Conservation (phyloP, 2,329 filamentous ascomycete species). For the Diaporthe citrichinensis region DNA sequence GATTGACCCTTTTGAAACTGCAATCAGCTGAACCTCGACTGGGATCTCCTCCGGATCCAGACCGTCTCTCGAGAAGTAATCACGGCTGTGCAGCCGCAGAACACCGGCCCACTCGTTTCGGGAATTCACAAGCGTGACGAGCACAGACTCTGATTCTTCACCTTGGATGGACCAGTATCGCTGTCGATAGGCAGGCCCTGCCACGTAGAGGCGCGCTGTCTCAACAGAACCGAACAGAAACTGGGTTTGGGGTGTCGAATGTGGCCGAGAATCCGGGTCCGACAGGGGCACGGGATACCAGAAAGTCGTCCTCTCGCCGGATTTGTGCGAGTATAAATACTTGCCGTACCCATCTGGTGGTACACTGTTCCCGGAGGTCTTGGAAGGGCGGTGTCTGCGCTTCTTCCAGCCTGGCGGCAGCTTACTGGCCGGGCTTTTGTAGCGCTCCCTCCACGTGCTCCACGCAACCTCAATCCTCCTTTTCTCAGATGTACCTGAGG, state of each 20-base stretch:
- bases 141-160: neutral
- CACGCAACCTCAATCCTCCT: neutral
- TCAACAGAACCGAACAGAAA: neutral
- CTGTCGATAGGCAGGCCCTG: too few species aligned
- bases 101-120: conserved; percentile 1
- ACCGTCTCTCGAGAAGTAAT: neutral
- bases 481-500: neutral
- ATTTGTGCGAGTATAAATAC: neutral
- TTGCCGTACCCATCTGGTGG: neutral
- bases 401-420: neutral
- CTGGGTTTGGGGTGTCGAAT: neutral
- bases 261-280: neutral
- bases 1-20: neutral
- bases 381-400: neutral
- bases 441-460: neutral
- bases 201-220: neutral
- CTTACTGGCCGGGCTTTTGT: neutral
- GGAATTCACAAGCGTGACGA: neutral
- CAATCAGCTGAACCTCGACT: neutral
- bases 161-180: neutral
- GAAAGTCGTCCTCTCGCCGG: neutral
- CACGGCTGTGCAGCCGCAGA: neutral
- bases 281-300: neutral
- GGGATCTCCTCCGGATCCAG: neutral
- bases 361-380: neutral